Conservation (phyloP, 306 rosid genomes). For the Fagus sylvatica region DNA sequence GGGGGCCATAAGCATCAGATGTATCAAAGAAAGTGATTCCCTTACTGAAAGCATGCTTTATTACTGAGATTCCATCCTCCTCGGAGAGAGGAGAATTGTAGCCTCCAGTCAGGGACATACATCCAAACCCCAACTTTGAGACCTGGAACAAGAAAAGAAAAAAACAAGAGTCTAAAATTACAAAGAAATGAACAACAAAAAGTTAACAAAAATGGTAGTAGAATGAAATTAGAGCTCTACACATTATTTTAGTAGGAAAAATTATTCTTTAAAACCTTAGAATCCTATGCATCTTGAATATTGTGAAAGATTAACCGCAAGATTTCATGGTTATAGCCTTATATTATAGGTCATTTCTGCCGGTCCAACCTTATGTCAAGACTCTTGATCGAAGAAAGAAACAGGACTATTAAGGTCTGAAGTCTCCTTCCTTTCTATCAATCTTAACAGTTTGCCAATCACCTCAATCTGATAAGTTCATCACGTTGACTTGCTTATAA, state of each 20-base stretch:
- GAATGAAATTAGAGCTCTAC: background rate
- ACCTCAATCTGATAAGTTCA: no score
- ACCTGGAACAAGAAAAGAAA: slow-evolving; percentile 36
- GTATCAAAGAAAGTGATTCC: slow-evolving; percentile 48
- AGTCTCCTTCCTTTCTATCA: no score
- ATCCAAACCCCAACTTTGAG: slow-evolving; percentile 51
- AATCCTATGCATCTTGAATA: background rate
- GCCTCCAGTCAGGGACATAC: slow-evolving; percentile 33
- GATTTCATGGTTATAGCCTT: background rate
- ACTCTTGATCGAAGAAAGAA: background rate
- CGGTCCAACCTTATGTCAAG: background rate
- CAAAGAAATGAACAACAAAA: background rate
- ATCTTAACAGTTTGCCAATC: no score
- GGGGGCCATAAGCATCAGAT: slow-evolving; percentile 36
- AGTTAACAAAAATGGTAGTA: background rate
- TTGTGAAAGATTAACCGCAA: background rate
- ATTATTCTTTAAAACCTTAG: background rate
- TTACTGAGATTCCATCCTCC: slow-evolving; percentile 24
- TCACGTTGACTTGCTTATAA: no score
- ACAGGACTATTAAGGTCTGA: background rate
- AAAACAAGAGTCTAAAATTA: background rate
- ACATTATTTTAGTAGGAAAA: background rate
- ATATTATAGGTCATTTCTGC: background rate
- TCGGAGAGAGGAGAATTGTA: slow-evolving; percentile 33
- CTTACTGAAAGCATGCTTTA: slow-evolving; percentile 28